These are phyloP conservation scores for Cetradonia linearis DNA, from an alignment of 495 filamentous ascomycete species.

Conservation along the genomic window DNA sequence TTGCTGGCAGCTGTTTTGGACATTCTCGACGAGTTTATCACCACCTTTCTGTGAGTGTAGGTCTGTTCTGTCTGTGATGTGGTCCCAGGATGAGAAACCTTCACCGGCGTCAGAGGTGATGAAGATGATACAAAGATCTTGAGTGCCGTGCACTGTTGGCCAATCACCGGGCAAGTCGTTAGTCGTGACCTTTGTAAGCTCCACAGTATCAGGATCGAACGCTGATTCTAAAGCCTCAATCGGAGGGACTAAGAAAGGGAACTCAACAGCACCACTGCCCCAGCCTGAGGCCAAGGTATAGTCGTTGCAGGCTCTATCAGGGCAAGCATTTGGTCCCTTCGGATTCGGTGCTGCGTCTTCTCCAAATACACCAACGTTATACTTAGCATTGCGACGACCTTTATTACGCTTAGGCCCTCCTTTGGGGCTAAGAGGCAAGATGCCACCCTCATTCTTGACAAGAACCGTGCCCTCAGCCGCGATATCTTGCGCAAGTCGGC, in stretches of 20 bases:
- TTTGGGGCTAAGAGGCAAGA: constrained; percentile 52
- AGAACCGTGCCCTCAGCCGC: constrained; percentile 80
- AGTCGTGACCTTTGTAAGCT: constrained; percentile 48
- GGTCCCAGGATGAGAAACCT: constrained; percentile 51
- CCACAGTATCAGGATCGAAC: constrained; percentile 50
- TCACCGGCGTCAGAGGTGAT: constrained; percentile 54
- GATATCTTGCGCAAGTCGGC: constrained; percentile 55
- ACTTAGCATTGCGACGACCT: constrained; percentile 25
- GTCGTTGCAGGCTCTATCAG: constrained; percentile 68
- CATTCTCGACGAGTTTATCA: constrained; percentile 58
- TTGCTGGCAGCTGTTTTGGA: constrained; percentile 58
- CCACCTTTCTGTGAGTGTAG: constrained; percentile 69
- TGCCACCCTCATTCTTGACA: constrained; percentile 61
- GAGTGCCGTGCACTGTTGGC: constrained; percentile 32
- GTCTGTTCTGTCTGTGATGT: constrained; percentile 77
- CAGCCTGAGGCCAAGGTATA: constrained; percentile 80
- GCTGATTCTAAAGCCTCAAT: constrained; percentile 51
- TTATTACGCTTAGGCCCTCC: constrained; percentile 35
- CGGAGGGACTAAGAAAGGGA: constrained; percentile 69
- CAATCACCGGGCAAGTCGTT: constrained; percentile 44
- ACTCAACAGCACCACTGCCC: constrained; percentile 84
- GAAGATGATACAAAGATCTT: constrained; percentile 61
- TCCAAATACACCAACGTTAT: constrained; percentile 68
- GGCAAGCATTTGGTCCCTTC: constrained; percentile 63
- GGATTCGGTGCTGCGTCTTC: constrained; percentile 60